Evolutionary conservation across 2,329 filamentous ascomycete genomes (phyloP).

Genomic region (Neofusicoccum sp.): DNA sequence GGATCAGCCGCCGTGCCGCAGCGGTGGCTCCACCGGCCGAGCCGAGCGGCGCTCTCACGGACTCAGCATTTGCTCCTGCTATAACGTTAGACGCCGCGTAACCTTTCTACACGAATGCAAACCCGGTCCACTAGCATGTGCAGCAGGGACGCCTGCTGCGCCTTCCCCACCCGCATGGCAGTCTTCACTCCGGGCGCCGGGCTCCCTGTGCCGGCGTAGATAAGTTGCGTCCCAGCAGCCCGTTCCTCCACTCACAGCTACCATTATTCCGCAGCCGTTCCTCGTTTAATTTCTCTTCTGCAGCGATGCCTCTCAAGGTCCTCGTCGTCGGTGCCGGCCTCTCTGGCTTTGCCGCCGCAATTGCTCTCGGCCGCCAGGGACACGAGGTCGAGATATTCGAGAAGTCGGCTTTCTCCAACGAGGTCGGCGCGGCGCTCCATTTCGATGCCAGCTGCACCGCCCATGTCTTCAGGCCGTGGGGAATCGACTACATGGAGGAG

Average conservation of each 20-base stretch:
- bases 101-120: not conserved
- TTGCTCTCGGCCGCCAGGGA: constrained; percentile 24
- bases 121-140: not conserved
- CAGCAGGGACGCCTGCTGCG: not conserved
- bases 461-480: constrained; percentile 34
- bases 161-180: not conserved
- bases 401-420: constrained; percentile 35
- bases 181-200: not conserved
- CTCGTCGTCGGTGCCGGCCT: constrained; percentile 27
- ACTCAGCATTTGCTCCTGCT: not conserved
- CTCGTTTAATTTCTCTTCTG: not conserved
- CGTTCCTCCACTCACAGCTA: not conserved
- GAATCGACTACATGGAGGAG: constrained; percentile 28
- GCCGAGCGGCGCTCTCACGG: not conserved
- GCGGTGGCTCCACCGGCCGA: not conserved
- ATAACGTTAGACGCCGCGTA: not conserved
- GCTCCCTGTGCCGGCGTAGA: not conserved
- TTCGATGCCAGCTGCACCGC: constrained; percentile 39
- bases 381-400: constrained; percentile 27
- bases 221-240: constrained; percentile 7
- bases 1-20: not conserved
- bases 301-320: constrained; percentile 16
- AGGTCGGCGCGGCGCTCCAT: constrained; percentile 44
- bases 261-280: not conserved
- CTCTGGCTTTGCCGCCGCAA: constrained; percentile 25